A percentile compares a stretch with the other conserved stretches of the same genome.
These are phyloP conservation scores for Penicillium angulare DNA, from an alignment of 495 filamentous ascomycete genomes.

Conservation along the genomic window DNA sequence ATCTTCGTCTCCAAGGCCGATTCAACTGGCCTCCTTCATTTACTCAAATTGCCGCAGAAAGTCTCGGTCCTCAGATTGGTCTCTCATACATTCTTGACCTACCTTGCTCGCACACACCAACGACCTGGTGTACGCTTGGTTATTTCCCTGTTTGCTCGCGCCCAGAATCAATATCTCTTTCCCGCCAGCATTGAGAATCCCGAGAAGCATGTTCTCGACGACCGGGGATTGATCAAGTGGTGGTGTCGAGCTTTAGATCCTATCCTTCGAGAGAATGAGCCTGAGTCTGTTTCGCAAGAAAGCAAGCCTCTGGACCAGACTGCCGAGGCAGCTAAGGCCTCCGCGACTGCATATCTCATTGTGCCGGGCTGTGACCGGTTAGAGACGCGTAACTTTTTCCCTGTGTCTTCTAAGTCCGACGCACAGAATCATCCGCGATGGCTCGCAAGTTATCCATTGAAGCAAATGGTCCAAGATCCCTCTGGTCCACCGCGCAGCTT, in stretches of 20 bases:
- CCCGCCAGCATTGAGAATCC: constrained; percentile 82
- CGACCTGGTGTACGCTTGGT: constrained; percentile 70
- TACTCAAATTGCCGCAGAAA: constrained; percentile 57
- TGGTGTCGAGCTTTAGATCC: constrained; percentile 89
- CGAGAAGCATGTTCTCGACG: constrained; percentile 90
- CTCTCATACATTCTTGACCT: constrained; percentile 70
- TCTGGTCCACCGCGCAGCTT: constrained; percentile 76
- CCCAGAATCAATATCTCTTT: constrained; percentile 94
- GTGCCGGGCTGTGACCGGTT: constrained; percentile 80
- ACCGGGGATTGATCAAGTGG: constrained; percentile 86
- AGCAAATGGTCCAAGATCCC: constrained; percentile 54
- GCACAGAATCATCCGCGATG: constrained; percentile 48
- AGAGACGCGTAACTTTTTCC: constrained; percentile 66
- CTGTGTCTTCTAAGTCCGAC: constrained; percentile 41
- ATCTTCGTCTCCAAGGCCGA: constrained; percentile 97
- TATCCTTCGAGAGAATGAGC: constrained; percentile 51
- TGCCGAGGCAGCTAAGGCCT: constrained; percentile 37
- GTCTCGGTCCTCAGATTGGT: constrained; percentile 73
- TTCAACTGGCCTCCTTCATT: constrained; percentile 82
- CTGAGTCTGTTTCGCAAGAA: constrained; percentile 38
- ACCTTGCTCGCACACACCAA: constrained; percentile 65
- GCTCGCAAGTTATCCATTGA: constrained; percentile 61
- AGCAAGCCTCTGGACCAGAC: constrained; percentile 42
- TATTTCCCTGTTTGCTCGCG: constrained; percentile 86
- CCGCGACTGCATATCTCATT: constrained; percentile 69